Evolutionary conservation across 1,284 basidiomycete species (phyloP), one percentile per base, ranked within the genome.

Genomic region (Trichosporon sp.): DNA sequence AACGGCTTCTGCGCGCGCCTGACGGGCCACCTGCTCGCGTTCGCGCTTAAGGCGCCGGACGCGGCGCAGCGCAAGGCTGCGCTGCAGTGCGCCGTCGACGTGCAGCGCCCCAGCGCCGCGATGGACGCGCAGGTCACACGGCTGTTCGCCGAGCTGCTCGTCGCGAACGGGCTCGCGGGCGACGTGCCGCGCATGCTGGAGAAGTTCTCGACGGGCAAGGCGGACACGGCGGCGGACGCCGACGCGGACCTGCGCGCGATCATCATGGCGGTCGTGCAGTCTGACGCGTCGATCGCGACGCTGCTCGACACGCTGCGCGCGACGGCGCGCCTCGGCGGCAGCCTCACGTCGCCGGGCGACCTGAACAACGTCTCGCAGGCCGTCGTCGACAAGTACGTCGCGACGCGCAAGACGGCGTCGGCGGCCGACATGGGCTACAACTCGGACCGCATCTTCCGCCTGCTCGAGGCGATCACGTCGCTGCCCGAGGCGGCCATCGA

Each of bases 61-160:
- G 84, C 83, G 23, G n/a, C n/a, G n/a, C n/a, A n/a, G n/a, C n/a
- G n/a, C n/a, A 84, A 85, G 77, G 76, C 88, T 3, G 81, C 83
- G 0, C 87, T 91, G 23, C 62, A 68, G 15, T 23, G 60, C 8
- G 56, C 65, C 32, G 25, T 69, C 35, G 38, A 64, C 18, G 72
- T 73, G 8, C 44, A 62, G 35, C 64, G 62, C 2, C 32, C 70
- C 2, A 23, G 56, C 18, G 29, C 29, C 18, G 27, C 56, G 15
- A 62, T 85, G 18, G 65, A 74, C 23, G 47, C 42, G 9, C 29
- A 47, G 27, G 23, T 35, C 35, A 7, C 38, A 6, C 64, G 67
- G 5, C 38, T 38, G 12, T 12, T 73, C 56, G 56, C 56, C 12
- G 56, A 60, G 27, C 29, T 25, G 29, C 58, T 72, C 2, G 23